Evolutionary conservation across 225 moss, liverwort and hornwort genomes (phyloP), one percentile per base, ranked within the genome.

Genomic region (Pseudisothecium myosuroides): DNA sequence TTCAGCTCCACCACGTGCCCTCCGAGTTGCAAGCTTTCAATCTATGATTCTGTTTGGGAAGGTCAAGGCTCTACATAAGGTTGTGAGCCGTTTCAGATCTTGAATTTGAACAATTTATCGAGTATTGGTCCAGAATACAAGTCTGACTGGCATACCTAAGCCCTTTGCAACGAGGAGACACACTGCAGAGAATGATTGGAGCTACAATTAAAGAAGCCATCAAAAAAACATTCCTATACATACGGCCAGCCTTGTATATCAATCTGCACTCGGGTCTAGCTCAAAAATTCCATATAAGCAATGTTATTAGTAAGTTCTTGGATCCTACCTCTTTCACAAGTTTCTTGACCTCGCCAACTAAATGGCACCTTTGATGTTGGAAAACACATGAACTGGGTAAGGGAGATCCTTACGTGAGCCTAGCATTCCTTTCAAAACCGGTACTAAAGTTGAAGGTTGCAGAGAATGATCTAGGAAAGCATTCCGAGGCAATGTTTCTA

Each of bases 131-230:
- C 62, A 62, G 12, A 81, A 32, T 43, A 43, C 20, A 68, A n/a
- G 22, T 68, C n/a, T 67, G 21, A n/a, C 14, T 62, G 41, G 31
- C 39, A 61, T 21, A 43, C 19, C 19, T 62, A 8, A 81, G 31
- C 18, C 19, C 3, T 43, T 9, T 20, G 61, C 45, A 62, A 43
- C 21, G 14, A 71, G 8, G 69, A 39, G 22, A 69, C 39, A 41
- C 12, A 45, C 45, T 29, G 29, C 18, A 76, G 8, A 76, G 80
- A 95, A 89, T 92, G 93, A n/a, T 60, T 94, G 7, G 66, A 92
- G 10, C 50, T 76, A 24, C 45, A 84, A n/a, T 45, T 60, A 55
- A 54, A 27, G 29, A 83, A 20, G 12, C 20, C 54, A 52, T 69
- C 7, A 69, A 16, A 68, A 37, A n/a, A 68, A 7, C n/a, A 12